A percentile compares a stretch with the other conserved stretches of the same genome.
Evolutionary conservation across 345 rosid genomes (phyloP).

Genomic region (Ricinus communis): DNA sequence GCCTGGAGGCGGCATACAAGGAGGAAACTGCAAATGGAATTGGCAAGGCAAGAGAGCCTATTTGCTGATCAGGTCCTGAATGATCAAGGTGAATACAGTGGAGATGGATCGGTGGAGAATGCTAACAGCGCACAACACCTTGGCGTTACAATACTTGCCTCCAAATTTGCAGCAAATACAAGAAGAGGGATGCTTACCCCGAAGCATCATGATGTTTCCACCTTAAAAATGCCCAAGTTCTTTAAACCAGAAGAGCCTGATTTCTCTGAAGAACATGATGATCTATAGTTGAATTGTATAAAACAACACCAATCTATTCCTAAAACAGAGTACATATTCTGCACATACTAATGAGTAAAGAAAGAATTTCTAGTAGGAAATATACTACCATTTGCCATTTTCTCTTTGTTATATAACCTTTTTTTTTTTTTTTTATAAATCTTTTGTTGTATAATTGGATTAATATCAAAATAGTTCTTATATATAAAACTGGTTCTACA

Average conservation of each 20-base stretch:
- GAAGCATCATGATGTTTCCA: background rate
- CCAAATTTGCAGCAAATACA: background rate
- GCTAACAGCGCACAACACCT: background rate
- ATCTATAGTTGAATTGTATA: background rate
- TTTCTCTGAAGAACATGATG: slow-evolving; percentile 41
- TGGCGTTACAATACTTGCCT: background rate
- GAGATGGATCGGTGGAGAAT: background rate
- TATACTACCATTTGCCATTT: no score
- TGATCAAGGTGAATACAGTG: background rate
- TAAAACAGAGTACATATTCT: no score
- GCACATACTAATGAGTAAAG: no score
- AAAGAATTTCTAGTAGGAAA: no score
- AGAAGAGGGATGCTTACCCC: background rate
- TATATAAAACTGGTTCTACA: no score
- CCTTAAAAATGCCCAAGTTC: background rate
- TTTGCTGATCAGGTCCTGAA: background rate
- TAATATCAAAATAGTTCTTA: no score
- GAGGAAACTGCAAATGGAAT: slow-evolving; percentile 6
- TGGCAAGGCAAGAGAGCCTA: slow-evolving; percentile 11
- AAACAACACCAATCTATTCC: no score
- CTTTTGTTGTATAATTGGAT: no score
- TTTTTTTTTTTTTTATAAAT: no score
- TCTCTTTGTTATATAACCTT: no score
- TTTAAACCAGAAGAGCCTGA: slow-evolving; percentile 38
- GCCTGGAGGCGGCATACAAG: background rate